Conservation (phyloP, 352 stramenopile species). For the Pythium aquatile region DNA sequence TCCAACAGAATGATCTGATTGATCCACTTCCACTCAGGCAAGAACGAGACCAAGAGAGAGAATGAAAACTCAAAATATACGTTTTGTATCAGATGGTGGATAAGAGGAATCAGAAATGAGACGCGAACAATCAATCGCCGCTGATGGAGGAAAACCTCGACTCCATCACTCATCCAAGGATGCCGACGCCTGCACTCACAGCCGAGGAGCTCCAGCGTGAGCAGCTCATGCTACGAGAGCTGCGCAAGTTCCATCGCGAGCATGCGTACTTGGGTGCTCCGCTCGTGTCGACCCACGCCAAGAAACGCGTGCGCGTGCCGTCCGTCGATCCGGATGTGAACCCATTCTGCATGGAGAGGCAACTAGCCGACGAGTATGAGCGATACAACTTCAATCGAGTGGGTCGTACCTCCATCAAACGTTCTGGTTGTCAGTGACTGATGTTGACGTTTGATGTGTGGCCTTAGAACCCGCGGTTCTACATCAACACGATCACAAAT, state of each 20-base stretch:
- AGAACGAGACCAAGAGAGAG: neutral
- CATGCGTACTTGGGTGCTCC: slow-evolving; percentile 32
- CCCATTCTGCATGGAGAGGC: slow-evolving; percentile 69
- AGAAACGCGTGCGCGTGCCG: slow-evolving; percentile 65
- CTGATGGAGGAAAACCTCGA: neutral
- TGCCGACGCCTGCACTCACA: slow-evolving; percentile 14
- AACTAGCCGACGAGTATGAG: slow-evolving; percentile 73
- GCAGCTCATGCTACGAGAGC: slow-evolving; percentile 67
- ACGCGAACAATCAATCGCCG: neutral
- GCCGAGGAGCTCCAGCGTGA: slow-evolving; percentile 39
- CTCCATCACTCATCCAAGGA: neutral
- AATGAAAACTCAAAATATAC: neutral
- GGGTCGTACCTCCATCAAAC: neutral
- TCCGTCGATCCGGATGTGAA: slow-evolving; percentile 58
- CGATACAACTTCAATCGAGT: slow-evolving; percentile 63
- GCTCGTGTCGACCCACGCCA: slow-evolving; percentile 50
- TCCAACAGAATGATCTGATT: neutral
- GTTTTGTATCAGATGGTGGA: neutral
- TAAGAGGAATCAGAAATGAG: slow-evolving; percentile 15
- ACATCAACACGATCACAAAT: slow-evolving; percentile 49
- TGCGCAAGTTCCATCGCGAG: slow-evolving; percentile 65
- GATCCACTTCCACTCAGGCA: neutral
- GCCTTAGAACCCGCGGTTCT: slow-evolving; percentile 70
- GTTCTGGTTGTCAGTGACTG: neutral
- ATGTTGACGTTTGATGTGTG: too few species aligned